These are phyloP conservation scores for Pyrus pyrifolia DNA, from an alignment of 306 rosid genomes.

Conservation along the genomic window DNA sequence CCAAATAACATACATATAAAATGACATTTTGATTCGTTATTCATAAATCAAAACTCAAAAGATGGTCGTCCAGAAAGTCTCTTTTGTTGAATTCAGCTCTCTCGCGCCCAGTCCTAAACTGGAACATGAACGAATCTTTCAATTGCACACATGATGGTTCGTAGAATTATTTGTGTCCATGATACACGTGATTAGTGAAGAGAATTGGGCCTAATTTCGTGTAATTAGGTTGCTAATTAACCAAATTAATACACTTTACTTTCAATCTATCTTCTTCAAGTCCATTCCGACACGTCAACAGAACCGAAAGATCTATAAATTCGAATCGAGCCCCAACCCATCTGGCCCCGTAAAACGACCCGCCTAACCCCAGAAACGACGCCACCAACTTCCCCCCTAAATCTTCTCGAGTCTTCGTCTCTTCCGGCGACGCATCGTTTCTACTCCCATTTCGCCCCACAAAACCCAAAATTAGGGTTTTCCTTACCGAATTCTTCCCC, in stretches of 20 bases:
- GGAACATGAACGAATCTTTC: too few species aligned
- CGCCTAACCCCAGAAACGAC: neutral
- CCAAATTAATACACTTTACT: neutral
- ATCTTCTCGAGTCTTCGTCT: neutral
- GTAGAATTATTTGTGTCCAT: neutral
- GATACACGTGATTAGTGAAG: neutral
- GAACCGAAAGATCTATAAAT: neutral
- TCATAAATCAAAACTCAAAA: too few species aligned
- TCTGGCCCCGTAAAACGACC: neutral
- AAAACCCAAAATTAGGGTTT: conserved; percentile 24
- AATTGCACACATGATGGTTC: too few species aligned
- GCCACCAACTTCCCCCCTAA: neutral
- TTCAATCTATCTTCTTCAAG: neutral
- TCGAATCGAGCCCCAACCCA: neutral
- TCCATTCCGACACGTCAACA: neutral
- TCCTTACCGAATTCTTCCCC: neutral
- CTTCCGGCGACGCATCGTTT: neutral
- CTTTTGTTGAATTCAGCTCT: too few species aligned
- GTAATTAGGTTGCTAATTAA: neutral
- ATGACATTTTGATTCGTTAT: too few species aligned
- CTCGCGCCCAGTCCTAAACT: too few species aligned
- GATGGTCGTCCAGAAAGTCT: rapidly evolving
- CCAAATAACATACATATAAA: too few species aligned
- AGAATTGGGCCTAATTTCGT: neutral
- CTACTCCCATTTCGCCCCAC: neutral